phyloP scores from a whole-genome alignment of 345 rosid genomes.

The Balakata baccata region DNA sequence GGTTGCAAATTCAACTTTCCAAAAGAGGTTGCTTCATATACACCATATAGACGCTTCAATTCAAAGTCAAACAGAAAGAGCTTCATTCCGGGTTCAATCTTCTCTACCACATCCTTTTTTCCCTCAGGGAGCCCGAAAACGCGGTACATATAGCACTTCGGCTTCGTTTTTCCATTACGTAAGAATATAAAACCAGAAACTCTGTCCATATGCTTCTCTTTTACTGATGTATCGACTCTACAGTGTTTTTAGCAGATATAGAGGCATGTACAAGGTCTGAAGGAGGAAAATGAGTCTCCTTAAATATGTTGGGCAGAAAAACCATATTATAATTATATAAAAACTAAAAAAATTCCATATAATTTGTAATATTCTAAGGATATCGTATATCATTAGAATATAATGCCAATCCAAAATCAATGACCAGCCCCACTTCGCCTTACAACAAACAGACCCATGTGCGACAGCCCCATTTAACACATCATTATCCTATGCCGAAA shows the following conservation, averaged over 20 bases:
- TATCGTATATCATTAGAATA: no score
- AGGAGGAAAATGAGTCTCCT: no score
- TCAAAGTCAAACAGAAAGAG: slow-evolving; percentile 55
- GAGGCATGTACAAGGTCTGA: no score
- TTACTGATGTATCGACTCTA: slow-evolving; percentile 6
- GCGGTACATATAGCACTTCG: slow-evolving; percentile 40
- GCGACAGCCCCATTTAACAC: no score
- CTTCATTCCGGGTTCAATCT: slow-evolving; percentile 46
- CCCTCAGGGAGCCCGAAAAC: slow-evolving; percentile 43
- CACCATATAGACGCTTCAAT: slow-evolving; percentile 47
- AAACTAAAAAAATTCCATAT: no score
- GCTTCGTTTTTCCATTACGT: slow-evolving; percentile 47
- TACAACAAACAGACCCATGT: no score
- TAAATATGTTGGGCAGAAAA: no score
- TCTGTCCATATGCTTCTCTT: slow-evolving; percentile 6
- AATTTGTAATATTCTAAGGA: not conserved
- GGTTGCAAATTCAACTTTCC: slow-evolving; percentile 48
- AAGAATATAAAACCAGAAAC: slow-evolving; percentile 52
- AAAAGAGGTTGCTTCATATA: slow-evolving; percentile 40
- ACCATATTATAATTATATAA: no score
- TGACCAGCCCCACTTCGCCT: no score
- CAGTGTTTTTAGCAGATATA: not conserved
- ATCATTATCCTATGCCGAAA: no score
- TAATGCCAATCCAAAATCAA: no score
- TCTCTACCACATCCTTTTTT: slow-evolving; percentile 25